Conservation (phyloP, 352 stramenopile species). For the Globisporangium nodosum region DNA sequence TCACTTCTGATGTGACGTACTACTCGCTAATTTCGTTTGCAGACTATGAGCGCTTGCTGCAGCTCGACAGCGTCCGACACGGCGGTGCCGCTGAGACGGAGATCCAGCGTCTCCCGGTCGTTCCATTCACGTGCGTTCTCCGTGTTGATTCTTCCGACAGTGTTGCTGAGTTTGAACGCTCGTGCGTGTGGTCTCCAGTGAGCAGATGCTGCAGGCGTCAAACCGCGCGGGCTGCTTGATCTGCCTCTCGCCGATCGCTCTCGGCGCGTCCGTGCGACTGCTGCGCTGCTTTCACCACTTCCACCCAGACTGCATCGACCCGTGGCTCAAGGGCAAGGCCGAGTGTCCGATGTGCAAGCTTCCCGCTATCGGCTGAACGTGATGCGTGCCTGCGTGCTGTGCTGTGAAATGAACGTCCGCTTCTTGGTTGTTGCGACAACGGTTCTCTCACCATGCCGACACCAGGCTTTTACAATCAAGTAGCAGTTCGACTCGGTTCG, state of each 20-base stretch:
- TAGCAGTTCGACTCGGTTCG: no score
- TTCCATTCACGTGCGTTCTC: constrained; percentile 53
- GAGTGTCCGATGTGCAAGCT: constrained; percentile 80
- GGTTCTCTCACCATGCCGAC: no score
- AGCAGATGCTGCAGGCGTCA: constrained; percentile 49
- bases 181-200: constrained; percentile 18
- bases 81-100: constrained; percentile 43
- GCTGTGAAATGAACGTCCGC: no score
- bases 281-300: constrained; percentile 81
- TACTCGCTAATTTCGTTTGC: not conserved
- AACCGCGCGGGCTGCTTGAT: constrained; percentile 56
- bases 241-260: constrained; percentile 51
- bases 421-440: no score
- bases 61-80: constrained; percentile 54
- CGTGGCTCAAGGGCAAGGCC: constrained; percentile 66
- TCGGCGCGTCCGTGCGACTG: constrained; percentile 42
- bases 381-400: no score
- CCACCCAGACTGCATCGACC: constrained; percentile 67
- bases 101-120: constrained; percentile 57
- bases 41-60: constrained; percentile 74
- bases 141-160: not conserved
- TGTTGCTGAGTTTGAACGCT: not conserved
- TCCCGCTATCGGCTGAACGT: constrained; percentile 40
- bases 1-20: not conserved
- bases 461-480: no score